Base-by-base conservation (phyloP, 352 stramenopile species). In the Globisporangium takayamanum region DNA sequence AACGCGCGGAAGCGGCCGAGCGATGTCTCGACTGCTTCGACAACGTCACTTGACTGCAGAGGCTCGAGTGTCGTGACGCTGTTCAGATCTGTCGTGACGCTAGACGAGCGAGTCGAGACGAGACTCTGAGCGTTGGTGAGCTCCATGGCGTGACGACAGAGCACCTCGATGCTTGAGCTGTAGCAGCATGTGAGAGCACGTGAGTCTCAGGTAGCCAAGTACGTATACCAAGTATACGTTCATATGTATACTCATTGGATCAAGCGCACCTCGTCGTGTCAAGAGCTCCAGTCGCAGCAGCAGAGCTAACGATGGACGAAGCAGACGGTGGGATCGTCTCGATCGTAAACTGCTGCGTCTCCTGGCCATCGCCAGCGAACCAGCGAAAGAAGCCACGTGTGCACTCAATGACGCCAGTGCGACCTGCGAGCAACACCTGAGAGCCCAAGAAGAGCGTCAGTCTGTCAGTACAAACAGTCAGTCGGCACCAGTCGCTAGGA, bases 1-100 rank as follows among this genome's bases (percentile, higher is more conserved):
- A 87, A 92, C 11, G 77, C 76, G 22, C 84, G 81, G 50, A 92
- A 92, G 15, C 75, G 70, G 0, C 82, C 82, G 33, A 60, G n/a
- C 25, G 74, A 62, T n/a, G 73, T 94, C 53, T 76, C 62, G 15
- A 67, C 63, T 26, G 74, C 57, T 30, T 84, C 66, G 0, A 80
- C 53, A 0, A 84, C 20, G 18, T 42, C 28, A 28, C 26, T 53
- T 7, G 26, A n/a, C n/a, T 22, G 36, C 28, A 7, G n/a, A 18
- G 6, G 36, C 33, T n/a, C 2, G 20, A 14, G 16, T 18, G 50
- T 2, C 15, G 50, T 14, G 30, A 16, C 16, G 30, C 30, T 36
- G 30, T 8, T 36, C 30, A 5, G 8, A 8, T 36, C 30, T 36
- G 30, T 36, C 30, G 30, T 36, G 33, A 12, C 33, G 33, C 33